Conservation (phyloP, 2,329 filamentous ascomycete genomes). For the Colletotrichum trifolii region DNA sequence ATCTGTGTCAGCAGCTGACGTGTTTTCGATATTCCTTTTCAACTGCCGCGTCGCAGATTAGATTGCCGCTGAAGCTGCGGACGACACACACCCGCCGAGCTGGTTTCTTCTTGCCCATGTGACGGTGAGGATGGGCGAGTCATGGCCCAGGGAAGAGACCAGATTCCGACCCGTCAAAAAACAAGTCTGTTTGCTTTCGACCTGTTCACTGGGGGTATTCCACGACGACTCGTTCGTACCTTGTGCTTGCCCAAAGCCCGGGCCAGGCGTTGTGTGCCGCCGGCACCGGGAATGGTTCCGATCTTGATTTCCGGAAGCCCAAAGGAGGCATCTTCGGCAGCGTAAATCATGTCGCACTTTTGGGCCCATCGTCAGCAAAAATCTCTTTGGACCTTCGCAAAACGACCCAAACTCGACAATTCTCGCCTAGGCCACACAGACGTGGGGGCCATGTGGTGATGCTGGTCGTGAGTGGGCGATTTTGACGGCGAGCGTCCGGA, state of each 20-base stretch:
- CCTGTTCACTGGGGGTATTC: no score
- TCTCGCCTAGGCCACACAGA: constrained; percentile 10
- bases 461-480: no score
- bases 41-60: no score
- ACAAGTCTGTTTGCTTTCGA: no score
- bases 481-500: no score
- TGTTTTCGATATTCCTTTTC: no score
- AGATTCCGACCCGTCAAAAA: no score
- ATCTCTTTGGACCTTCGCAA: neutral
- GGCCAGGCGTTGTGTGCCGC: constrained; percentile 54
- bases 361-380: neutral
- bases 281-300: constrained; percentile 54
- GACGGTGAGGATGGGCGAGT: neutral
- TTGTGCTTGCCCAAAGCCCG: constrained; percentile 54
- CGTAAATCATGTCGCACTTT: constrained; percentile 53
- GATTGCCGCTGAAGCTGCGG: no score
- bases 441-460: neutral
- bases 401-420: neutral
- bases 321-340: constrained; percentile 49
- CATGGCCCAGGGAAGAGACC: no score
- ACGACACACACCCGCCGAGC: no score
- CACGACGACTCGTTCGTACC: constrained; percentile 37
- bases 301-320: constrained; percentile 53
- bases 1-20: constrained; percentile 8
- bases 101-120: neutral